These are phyloP conservation scores for Vitis vinifera DNA, from an alignment of 164 flowering plant genomes.

Conservation along the genomic window ASM3070453v1 NC_081810.1:8303001-8303500, in stretches of 20 bases:
- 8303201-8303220: constrained; percentile 79
- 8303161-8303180: constrained; percentile 75
- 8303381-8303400: constrained; percentile 69
- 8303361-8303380: constrained; percentile 69
- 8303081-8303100: background rate
- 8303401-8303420: constrained; percentile 62
- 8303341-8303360: background rate
- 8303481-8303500: constrained; percentile 43
- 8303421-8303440: constrained; percentile 50
- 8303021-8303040: background rate
- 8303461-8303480: constrained; percentile 78
- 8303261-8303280: constrained; percentile 55
- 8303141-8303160: constrained; percentile 79
- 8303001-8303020: background rate
- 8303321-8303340: background rate
- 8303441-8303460: constrained; percentile 68
- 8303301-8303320: background rate
- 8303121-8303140: constrained; percentile 73
- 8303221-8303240: constrained; percentile 61
- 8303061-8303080: background rate
- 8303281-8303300: background rate
- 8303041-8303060: background rate
- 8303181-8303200: constrained; percentile 74
- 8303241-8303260: constrained; percentile 53
- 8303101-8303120: constrained; percentile 54